Evolutionary conservation across 805 yeast species (phyloP), one percentile per base, ranked within the genome.

Genomic region (Vanderwaltozyma verrucispora): DNA sequence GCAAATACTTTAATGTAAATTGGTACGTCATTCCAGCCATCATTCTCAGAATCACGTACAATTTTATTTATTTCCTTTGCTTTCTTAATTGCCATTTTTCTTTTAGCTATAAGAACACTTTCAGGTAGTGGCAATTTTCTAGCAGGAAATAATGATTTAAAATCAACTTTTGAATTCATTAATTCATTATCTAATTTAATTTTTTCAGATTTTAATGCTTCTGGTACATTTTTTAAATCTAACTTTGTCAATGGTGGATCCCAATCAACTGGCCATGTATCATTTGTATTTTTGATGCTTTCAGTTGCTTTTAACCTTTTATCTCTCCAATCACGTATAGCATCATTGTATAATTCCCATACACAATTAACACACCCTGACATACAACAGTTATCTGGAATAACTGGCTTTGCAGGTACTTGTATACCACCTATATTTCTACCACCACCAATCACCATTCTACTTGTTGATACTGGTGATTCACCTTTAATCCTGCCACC

Each of bases 341-440:
- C 97, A 37, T 89, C 96, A 46, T 81, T 79, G 56, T 75, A 89
- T 38, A 84, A 63, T 50, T 88, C 96, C 97, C 97, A 92, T 2
- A 89, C 97, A 59, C 98, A 89, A 60, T 89, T 87, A 23, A 85
- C 77, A 59, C 98, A 89, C 1, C 98, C 98, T 40, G 92, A 79
- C 95, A 87, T 87, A 60, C 98, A 89, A 59, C 98, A 89, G 58
- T 89, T 87, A 49, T 88, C 95, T 2, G 97, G 97, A 48, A 85
- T 95, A 4, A 63, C 65, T 0, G 98, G 97, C 53, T 70, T 72
- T n/a, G 72, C 75, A 3, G 96, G 95, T 0, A 89, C 94, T 7
- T 54, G 57, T 0, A 92, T 66, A 0, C 96, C 96, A 0, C 71
- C 78, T 23, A 64, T 57, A 11, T 37, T 14, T 15, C 51, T 41